These are phyloP conservation scores for Rutstroemia sydowiana DNA, from an alignment of 2,329 filamentous ascomycete genomes.

Conservation along the genomic window DNA sequence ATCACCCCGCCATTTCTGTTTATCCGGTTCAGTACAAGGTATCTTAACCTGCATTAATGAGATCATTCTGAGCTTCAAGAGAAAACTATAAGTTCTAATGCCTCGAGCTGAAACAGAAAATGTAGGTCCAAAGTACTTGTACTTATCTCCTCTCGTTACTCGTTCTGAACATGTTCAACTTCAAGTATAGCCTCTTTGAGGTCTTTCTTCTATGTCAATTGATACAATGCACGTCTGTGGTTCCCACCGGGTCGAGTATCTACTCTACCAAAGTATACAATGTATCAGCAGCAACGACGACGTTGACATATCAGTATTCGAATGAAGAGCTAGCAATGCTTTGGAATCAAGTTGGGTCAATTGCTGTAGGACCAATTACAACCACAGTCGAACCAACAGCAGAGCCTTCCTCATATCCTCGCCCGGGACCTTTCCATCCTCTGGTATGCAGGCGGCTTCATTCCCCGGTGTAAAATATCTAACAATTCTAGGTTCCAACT, in stretches of 20 bases:
- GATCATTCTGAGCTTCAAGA: background rate
- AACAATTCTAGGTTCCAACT: constrained; percentile 16
- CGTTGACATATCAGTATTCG: constrained; percentile 38
- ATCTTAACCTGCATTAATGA: background rate
- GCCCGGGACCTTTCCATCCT: constrained; percentile 36
- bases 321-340: constrained; percentile 39
- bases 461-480: constrained; percentile 15
- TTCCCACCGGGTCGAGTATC: constrained; percentile 1
- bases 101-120: too few species aligned
- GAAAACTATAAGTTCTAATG: constrained; percentile 5
- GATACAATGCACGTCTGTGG: background rate
- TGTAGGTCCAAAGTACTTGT: background rate
- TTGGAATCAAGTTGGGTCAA: constrained; percentile 38
- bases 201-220: background rate
- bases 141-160: background rate
- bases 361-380: constrained; percentile 36
- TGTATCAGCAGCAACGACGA: constrained; percentile 36
- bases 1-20: constrained; percentile 3
- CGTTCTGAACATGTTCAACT: background rate
- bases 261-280: constrained; percentile 30
- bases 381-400: constrained; percentile 37
- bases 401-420: constrained; percentile 34
- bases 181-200: constrained; percentile 5
- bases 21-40: background rate
- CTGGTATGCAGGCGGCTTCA: constrained; percentile 30